Evolutionary conservation across 2,329 filamentous ascomycete genomes (phyloP).

Genomic region (Colletotrichum endophyticum): DNA sequence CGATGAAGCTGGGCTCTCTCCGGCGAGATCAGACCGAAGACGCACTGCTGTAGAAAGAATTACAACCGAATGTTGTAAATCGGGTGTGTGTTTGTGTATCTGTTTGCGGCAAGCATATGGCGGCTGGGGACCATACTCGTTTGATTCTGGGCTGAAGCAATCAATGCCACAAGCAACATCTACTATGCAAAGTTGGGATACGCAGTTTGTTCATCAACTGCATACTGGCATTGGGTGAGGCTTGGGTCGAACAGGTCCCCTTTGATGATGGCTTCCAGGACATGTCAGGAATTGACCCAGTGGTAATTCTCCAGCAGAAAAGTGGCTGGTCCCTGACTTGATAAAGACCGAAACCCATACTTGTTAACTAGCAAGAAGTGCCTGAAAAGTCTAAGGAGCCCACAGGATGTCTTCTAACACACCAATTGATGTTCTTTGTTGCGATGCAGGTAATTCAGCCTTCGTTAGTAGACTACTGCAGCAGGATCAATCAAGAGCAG

Average conservation of each 20-base stretch:
- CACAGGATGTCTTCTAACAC: background rate
- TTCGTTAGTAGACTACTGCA: background rate
- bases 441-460: background rate
- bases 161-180: background rate
- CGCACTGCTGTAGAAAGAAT: background rate
- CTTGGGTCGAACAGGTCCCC: background rate
- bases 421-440: background rate
- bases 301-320: background rate
- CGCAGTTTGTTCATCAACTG: background rate
- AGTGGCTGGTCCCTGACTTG: background rate
- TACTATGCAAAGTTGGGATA: background rate
- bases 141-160: background rate
- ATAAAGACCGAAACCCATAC: background rate
- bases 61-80: background rate
- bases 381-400: background rate
- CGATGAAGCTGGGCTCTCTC: background rate
- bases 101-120: background rate
- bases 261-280: background rate
- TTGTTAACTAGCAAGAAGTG: background rate
- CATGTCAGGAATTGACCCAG: background rate
- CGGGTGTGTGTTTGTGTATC: background rate
- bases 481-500: background rate
- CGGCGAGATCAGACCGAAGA: background rate
- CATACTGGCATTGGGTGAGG: background rate
- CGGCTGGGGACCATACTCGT: background rate